Evolutionary conservation across 176 grass and related monocot species (phyloP).

Genomic region (Oryza meridionalis): DNA sequence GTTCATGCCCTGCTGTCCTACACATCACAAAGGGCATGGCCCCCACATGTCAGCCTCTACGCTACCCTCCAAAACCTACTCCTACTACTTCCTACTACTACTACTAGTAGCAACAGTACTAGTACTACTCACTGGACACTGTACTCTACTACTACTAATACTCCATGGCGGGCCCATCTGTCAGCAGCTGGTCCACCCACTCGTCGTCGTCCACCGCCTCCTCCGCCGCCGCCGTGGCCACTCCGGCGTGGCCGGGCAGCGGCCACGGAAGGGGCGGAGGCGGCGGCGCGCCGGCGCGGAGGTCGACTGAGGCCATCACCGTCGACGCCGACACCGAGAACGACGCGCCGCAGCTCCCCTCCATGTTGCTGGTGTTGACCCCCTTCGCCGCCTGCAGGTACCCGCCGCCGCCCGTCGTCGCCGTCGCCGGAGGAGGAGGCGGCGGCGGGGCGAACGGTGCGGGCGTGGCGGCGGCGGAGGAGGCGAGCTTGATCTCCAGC

Average conservation of each 20-base stretch:
- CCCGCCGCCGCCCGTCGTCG: background rate
- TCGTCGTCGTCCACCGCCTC: background rate
- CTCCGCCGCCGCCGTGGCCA: background rate
- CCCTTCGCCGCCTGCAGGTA: background rate
- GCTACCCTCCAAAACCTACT: background rate
- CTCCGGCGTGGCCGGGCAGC: background rate
- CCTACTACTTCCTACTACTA: background rate
- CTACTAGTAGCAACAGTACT: no score
- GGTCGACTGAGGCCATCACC: slow-evolving; percentile 50
- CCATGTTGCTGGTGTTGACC: background rate
- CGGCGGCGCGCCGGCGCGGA: background rate
- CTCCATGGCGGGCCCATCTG: slow-evolving; percentile 22
- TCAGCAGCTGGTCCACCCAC: slow-evolving; percentile 46
- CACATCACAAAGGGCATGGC: background rate
- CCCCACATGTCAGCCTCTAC: background rate
- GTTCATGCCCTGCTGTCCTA: background rate
- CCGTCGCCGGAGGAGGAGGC: background rate
- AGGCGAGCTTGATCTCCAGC: slow-evolving; percentile 53
- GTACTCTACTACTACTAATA: background rate
- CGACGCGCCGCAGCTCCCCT: slow-evolving; percentile 50
- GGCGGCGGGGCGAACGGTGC: background rate
- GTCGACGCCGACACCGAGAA: slow-evolving; percentile 31
- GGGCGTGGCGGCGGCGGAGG: background rate
- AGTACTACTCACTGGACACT: background rate
- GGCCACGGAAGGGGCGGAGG: slow-evolving; percentile 13